phyloP scores from a whole-genome alignment of 2,329 filamentous ascomycete genomes.

The Dryadomyces quercivorus region DNA sequence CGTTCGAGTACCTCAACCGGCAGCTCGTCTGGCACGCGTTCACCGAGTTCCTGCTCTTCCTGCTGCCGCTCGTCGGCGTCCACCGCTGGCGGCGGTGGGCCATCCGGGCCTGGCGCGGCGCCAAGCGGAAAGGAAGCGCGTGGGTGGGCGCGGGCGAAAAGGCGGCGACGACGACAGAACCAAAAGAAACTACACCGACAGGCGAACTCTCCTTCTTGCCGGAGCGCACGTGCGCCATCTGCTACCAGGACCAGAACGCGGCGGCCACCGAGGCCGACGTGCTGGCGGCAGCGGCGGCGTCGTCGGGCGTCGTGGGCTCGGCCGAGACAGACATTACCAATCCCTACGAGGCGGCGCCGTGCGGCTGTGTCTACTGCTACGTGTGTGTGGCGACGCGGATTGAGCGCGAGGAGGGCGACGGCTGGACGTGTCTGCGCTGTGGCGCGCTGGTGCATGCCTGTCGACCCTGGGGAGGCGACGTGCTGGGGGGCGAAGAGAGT shows the following conservation, averaged over 20 bases:
- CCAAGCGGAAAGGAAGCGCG: conserved; percentile 35
- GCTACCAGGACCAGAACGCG: conserved; percentile 86
- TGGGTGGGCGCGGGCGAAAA: conserved; percentile 31
- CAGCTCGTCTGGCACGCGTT: conserved; percentile 99
- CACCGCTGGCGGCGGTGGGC: conserved; percentile 86
- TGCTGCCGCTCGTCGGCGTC: conserved; percentile 93
- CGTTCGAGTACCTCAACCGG: conserved; percentile 93
- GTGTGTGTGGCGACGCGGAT: conserved; percentile 85
- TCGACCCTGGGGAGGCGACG: conserved; percentile 83
- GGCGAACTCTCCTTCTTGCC: conserved; percentile 80
- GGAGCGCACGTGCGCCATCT: conserved; percentile 90
- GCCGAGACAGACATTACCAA: conserved; percentile 92
- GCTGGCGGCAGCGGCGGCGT: conserved; percentile 52
- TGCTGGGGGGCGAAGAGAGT: conserved; percentile 45
- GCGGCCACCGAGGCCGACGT: conserved; percentile 64
- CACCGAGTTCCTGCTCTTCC: conserved; percentile 94
- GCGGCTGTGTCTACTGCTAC: conserved; percentile 90
- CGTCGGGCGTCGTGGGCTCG: conserved; percentile 71
- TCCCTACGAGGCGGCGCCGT: conserved; percentile 82
- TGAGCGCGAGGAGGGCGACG: conserved; percentile 86
- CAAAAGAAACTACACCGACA: conserved; percentile 22
- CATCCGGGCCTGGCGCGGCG: conserved; percentile 72
- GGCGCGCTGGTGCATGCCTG: conserved; percentile 76
- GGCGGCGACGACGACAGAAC: too few species aligned
- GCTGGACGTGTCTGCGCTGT: conserved; percentile 84